Percentiles rank a stretch among this genome's conserved stretches.
phyloP scores from a whole-genome alignment of 1,284 basidiomycete species.

The Gomphus sp. region DNA sequence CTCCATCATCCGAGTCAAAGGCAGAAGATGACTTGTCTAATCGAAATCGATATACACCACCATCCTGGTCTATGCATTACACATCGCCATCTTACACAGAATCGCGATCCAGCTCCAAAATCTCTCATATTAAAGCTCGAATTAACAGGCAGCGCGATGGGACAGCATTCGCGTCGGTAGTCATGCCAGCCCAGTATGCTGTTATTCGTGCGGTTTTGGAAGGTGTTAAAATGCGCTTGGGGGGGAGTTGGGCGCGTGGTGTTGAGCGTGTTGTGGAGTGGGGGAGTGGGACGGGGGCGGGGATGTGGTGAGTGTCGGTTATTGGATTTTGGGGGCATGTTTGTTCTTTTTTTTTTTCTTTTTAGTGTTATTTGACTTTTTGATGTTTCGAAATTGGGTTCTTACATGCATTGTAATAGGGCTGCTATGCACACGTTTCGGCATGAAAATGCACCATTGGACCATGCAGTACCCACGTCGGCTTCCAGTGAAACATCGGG shows the following conservation, averaged over 20 bases:
- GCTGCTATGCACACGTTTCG: constrained; percentile 60
- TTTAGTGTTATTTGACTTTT: constrained; percentile 2
- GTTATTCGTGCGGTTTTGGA: constrained; percentile 58
- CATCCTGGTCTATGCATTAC: constrained; percentile 28
- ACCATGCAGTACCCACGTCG: neutral
- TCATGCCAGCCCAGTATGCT: constrained; percentile 69
- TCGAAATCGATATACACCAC: constrained; percentile 43
- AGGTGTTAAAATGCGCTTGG: constrained; percentile 53
- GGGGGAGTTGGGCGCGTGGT: constrained; percentile 36
- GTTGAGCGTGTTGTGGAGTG: constrained; percentile 61
- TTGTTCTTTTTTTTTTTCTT: neutral
- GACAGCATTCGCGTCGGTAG: constrained; percentile 65
- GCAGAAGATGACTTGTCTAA: constrained; percentile 46
- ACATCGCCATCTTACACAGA: neutral
- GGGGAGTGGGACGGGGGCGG: constrained; percentile 67
- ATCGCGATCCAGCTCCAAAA: neutral
- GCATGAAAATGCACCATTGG: constrained; percentile 6
- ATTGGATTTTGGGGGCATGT: neutral
- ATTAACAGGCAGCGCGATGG: constrained; percentile 41
- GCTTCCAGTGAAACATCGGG: neutral
- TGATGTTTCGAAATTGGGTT: neutral
- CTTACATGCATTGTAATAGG: constrained; percentile 28
- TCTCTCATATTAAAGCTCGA: constrained; percentile 11
- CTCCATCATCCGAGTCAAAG: constrained; percentile 42
- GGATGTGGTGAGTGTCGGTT: constrained; percentile 48